A percentile compares a stretch with the other conserved stretches of the same genome.
Conservation (phyloP, 169 alveolate genomes). For the Besnoitia besnoiti region DNA sequence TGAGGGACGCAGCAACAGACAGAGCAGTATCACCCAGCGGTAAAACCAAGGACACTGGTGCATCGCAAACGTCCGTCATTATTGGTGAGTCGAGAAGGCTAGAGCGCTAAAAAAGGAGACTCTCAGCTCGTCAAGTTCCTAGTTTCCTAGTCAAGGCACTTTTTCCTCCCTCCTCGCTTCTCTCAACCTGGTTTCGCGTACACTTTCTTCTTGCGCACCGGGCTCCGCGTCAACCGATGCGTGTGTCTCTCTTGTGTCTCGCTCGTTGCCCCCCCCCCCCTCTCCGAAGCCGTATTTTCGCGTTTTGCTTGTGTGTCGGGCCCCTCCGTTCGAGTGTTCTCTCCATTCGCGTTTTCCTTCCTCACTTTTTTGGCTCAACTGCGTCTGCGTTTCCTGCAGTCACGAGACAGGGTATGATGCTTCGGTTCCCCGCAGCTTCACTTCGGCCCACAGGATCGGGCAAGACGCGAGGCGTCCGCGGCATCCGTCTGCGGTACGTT, state of each 20-base stretch:
- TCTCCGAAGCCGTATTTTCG: no score
- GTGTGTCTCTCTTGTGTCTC: no score
- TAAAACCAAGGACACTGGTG: neutral
- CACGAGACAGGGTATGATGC: neutral
- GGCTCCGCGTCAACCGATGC: no score
- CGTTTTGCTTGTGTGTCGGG: no score
- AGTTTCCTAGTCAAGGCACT: no score
- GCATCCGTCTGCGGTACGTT: conserved; percentile 4
- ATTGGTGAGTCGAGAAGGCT: neutral
- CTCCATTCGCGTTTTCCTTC: neutral
- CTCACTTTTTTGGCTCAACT: neutral
- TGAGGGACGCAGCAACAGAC: neutral
- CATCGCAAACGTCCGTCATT: neutral
- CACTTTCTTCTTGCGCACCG: no score
- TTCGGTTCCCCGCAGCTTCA: neutral
- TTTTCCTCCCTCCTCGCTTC: no score
- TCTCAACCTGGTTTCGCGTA: no score
- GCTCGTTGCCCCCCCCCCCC: no score
- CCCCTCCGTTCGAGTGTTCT: no score
- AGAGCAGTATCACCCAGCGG: neutral
- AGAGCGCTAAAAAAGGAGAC: neutral
- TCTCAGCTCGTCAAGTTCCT: no score
- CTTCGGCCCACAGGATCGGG: neutral
- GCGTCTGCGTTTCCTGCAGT: neutral
- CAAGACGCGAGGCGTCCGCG: conserved; percentile 23